phyloP scores from a whole-genome alignment of 202 grass and related monocot species.

The Dendrocalamus latiflorus region DNA sequence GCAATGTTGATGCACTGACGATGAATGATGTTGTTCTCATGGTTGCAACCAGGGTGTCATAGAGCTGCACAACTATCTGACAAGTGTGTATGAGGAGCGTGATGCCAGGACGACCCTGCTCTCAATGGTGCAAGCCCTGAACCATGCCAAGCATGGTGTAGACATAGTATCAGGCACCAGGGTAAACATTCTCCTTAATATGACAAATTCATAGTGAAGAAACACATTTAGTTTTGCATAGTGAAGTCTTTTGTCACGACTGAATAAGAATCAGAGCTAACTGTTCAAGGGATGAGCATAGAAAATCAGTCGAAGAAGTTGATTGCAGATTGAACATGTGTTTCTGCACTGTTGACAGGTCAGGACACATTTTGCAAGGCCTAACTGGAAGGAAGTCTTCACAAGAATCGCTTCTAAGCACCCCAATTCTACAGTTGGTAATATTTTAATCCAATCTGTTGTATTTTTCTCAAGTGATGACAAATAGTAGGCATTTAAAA shows the following conservation, averaged over 20 bases:
- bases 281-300: not conserved
- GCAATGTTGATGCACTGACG: conserved; percentile 4
- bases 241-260: too few species aligned
- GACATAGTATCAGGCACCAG: conserved; percentile 95
- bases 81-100: conserved; percentile 92
- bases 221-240: not conserved
- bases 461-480: too few species aligned
- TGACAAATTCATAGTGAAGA: not conserved
- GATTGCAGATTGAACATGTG: not conserved
- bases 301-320: not conserved
- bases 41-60: too few species aligned
- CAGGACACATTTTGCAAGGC: too few species aligned
- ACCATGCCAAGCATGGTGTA: conserved; percentile 90
- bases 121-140: conserved; percentile 92
- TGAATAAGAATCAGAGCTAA: too few species aligned
- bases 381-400: too few species aligned
- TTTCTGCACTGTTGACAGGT: conserved; percentile 45
- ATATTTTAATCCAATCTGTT: too few species aligned
- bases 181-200: conserved; percentile 39
- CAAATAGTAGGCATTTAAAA: too few species aligned
- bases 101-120: conserved; percentile 92
- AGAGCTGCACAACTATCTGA: conserved; percentile 96
- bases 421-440: too few species aligned
- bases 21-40: conserved; percentile 19
- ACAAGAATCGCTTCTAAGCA: too few species aligned